Evolutionary conservation across 805 yeast genomes (phyloP).

Genomic region (Candida sanyiensis): DNA sequence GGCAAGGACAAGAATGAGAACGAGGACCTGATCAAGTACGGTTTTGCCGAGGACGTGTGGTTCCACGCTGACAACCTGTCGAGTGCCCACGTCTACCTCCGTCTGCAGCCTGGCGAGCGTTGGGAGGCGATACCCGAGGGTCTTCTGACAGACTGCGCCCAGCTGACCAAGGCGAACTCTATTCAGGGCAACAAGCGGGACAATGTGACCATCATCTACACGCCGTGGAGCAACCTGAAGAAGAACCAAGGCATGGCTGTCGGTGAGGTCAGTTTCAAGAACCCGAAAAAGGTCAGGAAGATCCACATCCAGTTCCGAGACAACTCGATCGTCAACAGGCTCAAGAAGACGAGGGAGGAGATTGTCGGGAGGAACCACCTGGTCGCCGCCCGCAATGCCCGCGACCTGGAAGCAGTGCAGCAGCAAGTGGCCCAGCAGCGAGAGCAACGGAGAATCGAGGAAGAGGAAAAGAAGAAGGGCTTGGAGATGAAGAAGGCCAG

Average conservation of each 20-base stretch:
- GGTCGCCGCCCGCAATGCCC: slow-evolving; percentile 34
- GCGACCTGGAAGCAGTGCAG: slow-evolving; percentile 30
- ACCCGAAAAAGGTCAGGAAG: slow-evolving; percentile 47
- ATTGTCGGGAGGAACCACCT: slow-evolving; percentile 28
- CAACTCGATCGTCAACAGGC: slow-evolving; percentile 52
- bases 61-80: slow-evolving; percentile 75
- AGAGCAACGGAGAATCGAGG: slow-evolving; percentile 24
- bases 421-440: slow-evolving; percentile 23
- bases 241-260: slow-evolving; percentile 68
- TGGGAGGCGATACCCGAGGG: slow-evolving; percentile 47
- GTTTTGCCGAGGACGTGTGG: slow-evolving; percentile 67
- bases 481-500: slow-evolving; percentile 37
- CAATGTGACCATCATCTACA: slow-evolving; percentile 60
- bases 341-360: slow-evolving; percentile 62
- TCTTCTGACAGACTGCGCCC: slow-evolving; percentile 53
- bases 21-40: slow-evolving; percentile 53
- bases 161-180: slow-evolving; percentile 71
- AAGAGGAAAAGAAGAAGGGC: slow-evolving; percentile 32
- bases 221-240: slow-evolving; percentile 67
- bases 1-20: slow-evolving; percentile 75
- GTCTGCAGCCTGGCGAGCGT: slow-evolving; percentile 42
- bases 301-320: slow-evolving; percentile 50
- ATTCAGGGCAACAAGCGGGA: slow-evolving; percentile 69
- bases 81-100: slow-evolving; percentile 71
- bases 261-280: slow-evolving; percentile 73